Conservation (phyloP, 2,329 filamentous ascomycete genomes). For the Fusarium transvaalense region DNA sequence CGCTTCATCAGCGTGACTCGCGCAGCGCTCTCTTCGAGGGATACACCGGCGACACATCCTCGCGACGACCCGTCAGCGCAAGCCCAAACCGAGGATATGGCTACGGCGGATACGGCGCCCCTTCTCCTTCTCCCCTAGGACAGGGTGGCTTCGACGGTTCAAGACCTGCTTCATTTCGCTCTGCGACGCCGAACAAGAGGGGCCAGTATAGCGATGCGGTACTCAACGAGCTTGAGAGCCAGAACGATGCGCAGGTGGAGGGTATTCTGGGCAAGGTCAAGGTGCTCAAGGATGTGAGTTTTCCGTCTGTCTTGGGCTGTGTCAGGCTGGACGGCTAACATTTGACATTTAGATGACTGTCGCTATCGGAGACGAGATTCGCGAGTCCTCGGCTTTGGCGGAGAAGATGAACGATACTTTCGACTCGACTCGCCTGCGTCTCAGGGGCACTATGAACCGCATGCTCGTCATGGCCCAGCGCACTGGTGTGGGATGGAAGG, state of each 20-base stretch:
- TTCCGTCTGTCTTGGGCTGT: not conserved
- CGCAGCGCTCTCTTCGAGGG: conserved; percentile 81
- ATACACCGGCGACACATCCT: conserved; percentile 66
- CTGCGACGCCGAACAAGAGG: conserved; percentile 79
- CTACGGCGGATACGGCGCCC: conserved; percentile 55
- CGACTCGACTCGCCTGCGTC: conserved; percentile 82
- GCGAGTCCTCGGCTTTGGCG: conserved; percentile 86
- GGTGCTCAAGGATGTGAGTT: conserved; percentile 86
- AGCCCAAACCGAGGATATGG: conserved; percentile 65
- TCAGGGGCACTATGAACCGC: conserved; percentile 94
- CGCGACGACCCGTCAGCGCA: conserved; percentile 58
- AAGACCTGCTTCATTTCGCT: conserved; percentile 59
- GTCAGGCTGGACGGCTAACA: conserved; percentile 19
- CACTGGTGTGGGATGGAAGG: conserved; percentile 95
- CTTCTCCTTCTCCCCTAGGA: conserved; percentile 35
- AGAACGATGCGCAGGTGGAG: conserved; percentile 91
- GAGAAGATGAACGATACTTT: conserved; percentile 98
- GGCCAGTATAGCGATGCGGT: conserved; percentile 95
- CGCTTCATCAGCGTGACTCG: conserved; percentile 79
- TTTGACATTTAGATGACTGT: conserved; percentile 76
- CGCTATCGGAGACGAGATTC: conserved; percentile 95
- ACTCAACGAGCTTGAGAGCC: conserved; percentile 91
- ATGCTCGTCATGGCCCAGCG: conserved; percentile 97
- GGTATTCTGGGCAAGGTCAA: conserved; percentile 92
- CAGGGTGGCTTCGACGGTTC: conserved; percentile 29